These are phyloP conservation scores for Debaryomyces subglobosus DNA, from an alignment of 1,139 yeast species.

Conservation along the genomic window DNA sequence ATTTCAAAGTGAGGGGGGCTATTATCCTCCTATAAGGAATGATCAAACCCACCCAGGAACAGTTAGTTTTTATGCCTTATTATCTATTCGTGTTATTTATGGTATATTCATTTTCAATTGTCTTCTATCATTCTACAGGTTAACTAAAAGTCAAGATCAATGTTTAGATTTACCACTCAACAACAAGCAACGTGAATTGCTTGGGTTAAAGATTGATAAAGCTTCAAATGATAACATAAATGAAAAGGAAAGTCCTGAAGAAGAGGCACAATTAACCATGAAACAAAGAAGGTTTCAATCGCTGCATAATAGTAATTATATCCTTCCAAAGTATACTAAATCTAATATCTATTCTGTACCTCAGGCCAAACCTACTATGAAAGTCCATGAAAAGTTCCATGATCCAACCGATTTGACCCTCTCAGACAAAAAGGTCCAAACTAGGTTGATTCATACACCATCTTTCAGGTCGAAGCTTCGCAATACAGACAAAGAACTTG, in stretches of 20 bases:
- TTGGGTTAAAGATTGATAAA: constrained; percentile 29
- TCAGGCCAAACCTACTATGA: neutral
- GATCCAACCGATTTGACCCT: constrained; percentile 5
- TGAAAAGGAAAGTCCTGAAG: neutral
- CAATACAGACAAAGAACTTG: neutral
- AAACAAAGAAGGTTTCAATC: constrained; percentile 11
- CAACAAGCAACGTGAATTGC: constrained; percentile 36
- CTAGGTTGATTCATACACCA: constrained; percentile 1
- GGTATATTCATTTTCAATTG: constrained; percentile 19
- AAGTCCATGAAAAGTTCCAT: neutral
- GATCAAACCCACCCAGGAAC: constrained; percentile 9
- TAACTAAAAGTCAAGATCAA: constrained; percentile 40
- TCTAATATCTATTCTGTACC: constrained; percentile 11
- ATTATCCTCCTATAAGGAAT: constrained; percentile 11
- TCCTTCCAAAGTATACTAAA: constrained; percentile 13
- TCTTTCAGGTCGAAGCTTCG: neutral
- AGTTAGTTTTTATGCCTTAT: constrained; percentile 3
- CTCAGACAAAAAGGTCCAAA: neutral
- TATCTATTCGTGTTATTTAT: constrained; percentile 11
- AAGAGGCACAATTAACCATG: constrained; percentile 10
- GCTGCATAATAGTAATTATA: constrained; percentile 1
- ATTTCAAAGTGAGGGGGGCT: constrained; percentile 12
- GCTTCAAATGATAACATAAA: neutral
- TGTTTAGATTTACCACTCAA: constrained; percentile 47
- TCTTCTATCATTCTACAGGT: constrained; percentile 20